Base-by-base conservation (phyloP, 1,139 yeast species). In the Arxiozyma telluris region DNA sequence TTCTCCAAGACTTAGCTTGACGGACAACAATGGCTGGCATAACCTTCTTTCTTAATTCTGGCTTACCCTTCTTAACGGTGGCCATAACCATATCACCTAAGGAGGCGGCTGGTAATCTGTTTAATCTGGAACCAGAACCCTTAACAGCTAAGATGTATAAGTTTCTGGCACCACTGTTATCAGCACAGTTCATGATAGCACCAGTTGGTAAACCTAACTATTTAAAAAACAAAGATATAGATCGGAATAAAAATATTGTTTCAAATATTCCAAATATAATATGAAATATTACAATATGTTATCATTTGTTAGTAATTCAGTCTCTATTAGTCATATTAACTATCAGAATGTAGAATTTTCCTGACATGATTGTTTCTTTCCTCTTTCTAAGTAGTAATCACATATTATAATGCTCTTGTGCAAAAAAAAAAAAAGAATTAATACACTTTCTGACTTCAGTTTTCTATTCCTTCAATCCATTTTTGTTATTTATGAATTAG, bases 1-100 rank as follows among this genome's bases (percentile, higher is more conserved):
- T 89, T 91, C 99, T 91, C 99, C 99, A 94, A 71, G 99, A 94
- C 84, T 93, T 93, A 68, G 98, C 81, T 83, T 94, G 99, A 83
- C 99, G 93, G 69, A 94, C 88, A 73, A 94, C 98, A 71, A 94
- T 90, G 73, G 98, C 98, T 78, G 98, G 98, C 97, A 94, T 91
- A 69, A 94, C 98, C 86, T 94, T 94, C 96, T 94, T 94, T 87
- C 99, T 91, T 79, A 94, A 90, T 81, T 94, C 99, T 77, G 99
- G 99, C 91, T 94, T 94, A 88, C 99, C 99, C 84, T 94, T 94
- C 88, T 93, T 94, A 77, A 94, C 99, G 72, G 99, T 94, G 73
- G 98, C 98, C 96, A 93, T 91, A 75, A 93, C 98, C 98, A 93
- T 93, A 80, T 93, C 99, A 83, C 99, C 99, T 71, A 94, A 95